phyloP scores from a whole-genome alignment of 305 asterid species.

The Nicotiana rustica region DNA sequence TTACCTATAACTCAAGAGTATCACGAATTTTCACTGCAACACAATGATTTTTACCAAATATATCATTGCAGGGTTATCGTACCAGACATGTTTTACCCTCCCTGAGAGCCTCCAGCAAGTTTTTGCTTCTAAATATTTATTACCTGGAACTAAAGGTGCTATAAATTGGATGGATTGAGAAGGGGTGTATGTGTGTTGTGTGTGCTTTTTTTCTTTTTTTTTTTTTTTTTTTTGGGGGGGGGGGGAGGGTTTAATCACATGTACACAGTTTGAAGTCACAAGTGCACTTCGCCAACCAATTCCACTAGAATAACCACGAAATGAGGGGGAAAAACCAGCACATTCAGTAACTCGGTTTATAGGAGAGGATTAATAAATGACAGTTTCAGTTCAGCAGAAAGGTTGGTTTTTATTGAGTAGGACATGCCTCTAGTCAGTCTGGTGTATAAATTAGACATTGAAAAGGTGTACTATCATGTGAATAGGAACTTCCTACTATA shows the following conservation, averaged over 20 bases:
- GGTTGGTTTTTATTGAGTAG: not conserved
- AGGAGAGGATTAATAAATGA: not conserved
- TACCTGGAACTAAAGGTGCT: not conserved
- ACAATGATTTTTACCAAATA: not conserved
- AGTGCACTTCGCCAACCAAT: constrained; percentile 8
- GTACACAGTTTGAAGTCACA: not conserved
- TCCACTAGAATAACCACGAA: not conserved
- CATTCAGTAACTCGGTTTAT: not conserved
- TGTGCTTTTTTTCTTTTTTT: too few relatives aligned
- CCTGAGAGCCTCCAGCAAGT: constrained; percentile 26
- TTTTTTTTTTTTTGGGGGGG: not conserved
- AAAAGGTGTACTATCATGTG: not conserved
- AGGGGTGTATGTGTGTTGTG: not conserved
- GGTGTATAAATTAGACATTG: not conserved
- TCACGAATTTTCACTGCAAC: not conserved
- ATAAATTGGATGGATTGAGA: constrained; percentile 9
- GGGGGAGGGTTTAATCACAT: not conserved
- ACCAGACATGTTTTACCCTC: not conserved
- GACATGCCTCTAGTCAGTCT: not conserved
- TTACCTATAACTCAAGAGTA: not conserved
- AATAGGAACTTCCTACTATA: not conserved
- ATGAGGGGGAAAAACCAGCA: too few relatives aligned
- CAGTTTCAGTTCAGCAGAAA: not conserved
- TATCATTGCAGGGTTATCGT: not conserved
- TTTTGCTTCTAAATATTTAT: not conserved